Conservation (phyloP, 495 filamentous ascomycete species). For the Annulohypoxylon bovei region DNA sequence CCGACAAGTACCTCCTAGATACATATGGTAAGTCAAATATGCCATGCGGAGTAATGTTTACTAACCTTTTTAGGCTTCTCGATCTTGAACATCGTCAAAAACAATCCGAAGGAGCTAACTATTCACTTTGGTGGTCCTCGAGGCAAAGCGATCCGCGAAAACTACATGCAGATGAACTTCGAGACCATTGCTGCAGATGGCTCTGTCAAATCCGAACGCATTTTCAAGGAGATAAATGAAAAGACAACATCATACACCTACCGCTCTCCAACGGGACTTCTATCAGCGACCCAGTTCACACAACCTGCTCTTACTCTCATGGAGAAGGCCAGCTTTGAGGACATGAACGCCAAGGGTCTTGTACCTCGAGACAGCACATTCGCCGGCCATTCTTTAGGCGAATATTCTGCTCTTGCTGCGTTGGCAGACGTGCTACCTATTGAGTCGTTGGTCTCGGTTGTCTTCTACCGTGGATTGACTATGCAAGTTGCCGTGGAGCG, state of each 20-base stretch:
- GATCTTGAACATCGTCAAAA: slow-evolving; percentile 98
- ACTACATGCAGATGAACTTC: slow-evolving; percentile 99
- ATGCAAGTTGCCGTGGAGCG: slow-evolving; percentile 99
- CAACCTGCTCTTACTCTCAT: slow-evolving; percentile 97
- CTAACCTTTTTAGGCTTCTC: slow-evolving; percentile 78
- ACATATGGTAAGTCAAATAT: slow-evolving; percentile 80
- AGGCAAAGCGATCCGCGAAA: slow-evolving; percentile 95
- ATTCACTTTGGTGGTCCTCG: slow-evolving; percentile 97
- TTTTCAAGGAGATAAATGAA: slow-evolving; percentile 97
- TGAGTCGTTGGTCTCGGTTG: slow-evolving; percentile 95
- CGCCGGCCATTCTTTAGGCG: slow-evolving; percentile 96
- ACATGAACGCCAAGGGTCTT: slow-evolving; percentile 96
- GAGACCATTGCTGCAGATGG: slow-evolving; percentile 93
- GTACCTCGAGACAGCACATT: slow-evolving; percentile 97
- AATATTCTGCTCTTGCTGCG: slow-evolving; percentile 96
- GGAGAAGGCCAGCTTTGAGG: slow-evolving; percentile 99
- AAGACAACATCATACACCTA: slow-evolving; percentile 95
- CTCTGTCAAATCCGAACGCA: slow-evolving; percentile 94
- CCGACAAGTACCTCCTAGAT: slow-evolving; percentile 97
- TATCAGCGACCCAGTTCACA: slow-evolving; percentile 98
- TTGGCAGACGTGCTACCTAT: slow-evolving; percentile 99
- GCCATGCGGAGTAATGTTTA: not conserved
- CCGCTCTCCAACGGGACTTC: slow-evolving; percentile 90
- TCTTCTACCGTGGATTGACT: slow-evolving; percentile 98
- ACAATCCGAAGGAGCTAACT: slow-evolving; percentile 98